These are phyloP conservation scores for Neurospora crassa DNA, from an alignment of 2,329 filamentous ascomycete genomes.

Conservation along the genomic window DNA sequence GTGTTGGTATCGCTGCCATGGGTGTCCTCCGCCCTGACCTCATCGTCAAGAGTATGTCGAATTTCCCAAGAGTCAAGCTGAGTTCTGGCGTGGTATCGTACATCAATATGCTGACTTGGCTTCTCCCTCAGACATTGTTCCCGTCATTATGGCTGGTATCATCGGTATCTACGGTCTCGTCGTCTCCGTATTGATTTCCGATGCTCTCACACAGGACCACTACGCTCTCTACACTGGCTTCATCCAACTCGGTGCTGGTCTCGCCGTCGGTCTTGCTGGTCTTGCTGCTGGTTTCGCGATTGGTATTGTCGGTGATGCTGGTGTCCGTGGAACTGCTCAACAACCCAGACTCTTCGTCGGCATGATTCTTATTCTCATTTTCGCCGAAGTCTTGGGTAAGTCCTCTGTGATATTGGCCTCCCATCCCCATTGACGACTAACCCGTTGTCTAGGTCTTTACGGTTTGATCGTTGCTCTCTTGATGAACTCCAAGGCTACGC, in stretches of 20 bases:
- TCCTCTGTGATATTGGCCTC: constrained; percentile 12
- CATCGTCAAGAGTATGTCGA: constrained; percentile 90
- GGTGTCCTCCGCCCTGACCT: constrained; percentile 95
- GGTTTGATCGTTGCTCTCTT: constrained; percentile 96
- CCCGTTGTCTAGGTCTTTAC: constrained; percentile 66
- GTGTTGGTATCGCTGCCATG: constrained; percentile 97
- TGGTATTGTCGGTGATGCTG: constrained; percentile 79
- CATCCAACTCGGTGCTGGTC: constrained; percentile 77
- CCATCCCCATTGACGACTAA: background rate
- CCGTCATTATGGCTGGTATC: constrained; percentile 99
- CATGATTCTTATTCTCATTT: constrained; percentile 99
- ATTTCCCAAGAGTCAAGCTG: background rate
- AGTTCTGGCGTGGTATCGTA: background rate
- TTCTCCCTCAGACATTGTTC: constrained; percentile 71
- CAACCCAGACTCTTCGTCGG: constrained; percentile 83
- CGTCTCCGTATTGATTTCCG: constrained; percentile 79
- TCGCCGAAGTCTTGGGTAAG: constrained; percentile 94
- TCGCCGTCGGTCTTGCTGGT: constrained; percentile 73
- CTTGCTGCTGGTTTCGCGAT: constrained; percentile 79
- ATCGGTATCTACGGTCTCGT: constrained; percentile 97
- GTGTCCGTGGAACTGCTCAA: constrained; percentile 78
- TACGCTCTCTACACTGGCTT: constrained; percentile 68
- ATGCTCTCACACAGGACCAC: constrained; percentile 61
- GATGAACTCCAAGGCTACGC: constrained; percentile 91
- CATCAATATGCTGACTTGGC: constrained; percentile 4